Conservation (phyloP, 2,329 filamentous ascomycete genomes). For the Colletotrichum sp. region DNA sequence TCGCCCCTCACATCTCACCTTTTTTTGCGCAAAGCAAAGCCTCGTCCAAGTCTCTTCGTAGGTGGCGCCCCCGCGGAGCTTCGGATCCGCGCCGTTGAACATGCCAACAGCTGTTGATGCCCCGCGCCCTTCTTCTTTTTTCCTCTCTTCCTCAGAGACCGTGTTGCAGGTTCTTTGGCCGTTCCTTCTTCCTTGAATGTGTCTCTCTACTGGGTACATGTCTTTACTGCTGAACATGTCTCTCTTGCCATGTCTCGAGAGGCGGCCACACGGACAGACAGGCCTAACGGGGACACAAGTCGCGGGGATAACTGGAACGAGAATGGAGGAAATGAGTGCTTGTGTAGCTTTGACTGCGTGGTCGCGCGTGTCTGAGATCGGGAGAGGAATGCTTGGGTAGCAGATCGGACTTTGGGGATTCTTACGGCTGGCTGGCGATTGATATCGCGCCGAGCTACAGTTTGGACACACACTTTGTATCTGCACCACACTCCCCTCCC, state of each 20-base stretch:
- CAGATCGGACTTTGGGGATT: background rate
- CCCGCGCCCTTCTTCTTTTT: background rate
- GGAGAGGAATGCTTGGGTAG: background rate
- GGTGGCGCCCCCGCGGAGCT: background rate
- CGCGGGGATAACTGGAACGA: background rate
- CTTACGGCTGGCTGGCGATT: background rate
- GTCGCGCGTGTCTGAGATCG: slow-evolving; percentile 1
- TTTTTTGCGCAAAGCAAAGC: background rate
- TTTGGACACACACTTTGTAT: background rate
- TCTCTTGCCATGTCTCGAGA: background rate
- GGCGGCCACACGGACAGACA: background rate
- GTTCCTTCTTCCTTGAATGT: background rate
- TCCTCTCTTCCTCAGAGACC: background rate
- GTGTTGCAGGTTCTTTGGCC: background rate
- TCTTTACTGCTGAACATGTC: background rate
- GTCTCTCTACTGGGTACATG: background rate
- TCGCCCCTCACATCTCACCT: background rate
- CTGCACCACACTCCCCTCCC: background rate
- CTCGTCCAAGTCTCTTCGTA: background rate
- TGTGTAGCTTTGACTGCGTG: background rate
- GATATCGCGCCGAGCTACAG: background rate
- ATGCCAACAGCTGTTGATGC: background rate
- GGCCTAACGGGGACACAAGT: background rate
- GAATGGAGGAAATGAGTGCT: background rate
- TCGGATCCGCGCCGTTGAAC: slow-evolving; percentile 11